phyloP scores from a whole-genome alignment of 108 stramenopile species.

The Skeletonema grethae region DNA sequence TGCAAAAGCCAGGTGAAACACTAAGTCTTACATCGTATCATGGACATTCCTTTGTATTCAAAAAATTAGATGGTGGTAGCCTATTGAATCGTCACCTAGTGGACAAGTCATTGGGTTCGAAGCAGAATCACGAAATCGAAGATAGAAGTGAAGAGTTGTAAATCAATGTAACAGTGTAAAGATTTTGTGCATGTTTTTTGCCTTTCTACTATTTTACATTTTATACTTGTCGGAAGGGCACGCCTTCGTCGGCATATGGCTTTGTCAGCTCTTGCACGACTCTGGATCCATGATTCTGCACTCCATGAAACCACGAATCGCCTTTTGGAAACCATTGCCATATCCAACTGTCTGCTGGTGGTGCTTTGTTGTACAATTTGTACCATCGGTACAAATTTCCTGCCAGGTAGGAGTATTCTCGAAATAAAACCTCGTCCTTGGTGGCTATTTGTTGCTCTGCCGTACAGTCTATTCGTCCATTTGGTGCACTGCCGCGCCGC shows the following conservation, averaged over 20 bases:
- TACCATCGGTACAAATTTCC: constrained; percentile 40
- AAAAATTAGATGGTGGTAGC: constrained; percentile 17
- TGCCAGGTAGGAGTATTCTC: constrained; percentile 41
- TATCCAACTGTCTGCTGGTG: constrained; percentile 38
- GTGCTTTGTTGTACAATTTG: constrained; percentile 31
- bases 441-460: constrained; percentile 13
- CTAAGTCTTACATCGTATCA: constrained; percentile 57
- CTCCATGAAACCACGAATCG: constrained; percentile 32
- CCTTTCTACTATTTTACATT: background rate
- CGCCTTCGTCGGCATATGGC: constrained; percentile 41
- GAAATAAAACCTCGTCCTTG: constrained; percentile 27
- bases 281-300: constrained; percentile 25
- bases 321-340: constrained; percentile 48
- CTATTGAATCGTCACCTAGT: constrained; percentile 30
- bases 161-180: constrained; percentile 1
- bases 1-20: constrained; percentile 21
- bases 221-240: constrained; percentile 20
- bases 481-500: constrained; percentile 39
- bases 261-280: constrained; percentile 26
- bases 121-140: constrained; percentile 36
- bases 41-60: constrained; percentile 59
- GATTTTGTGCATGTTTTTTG: background rate
- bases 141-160: constrained; percentile 43
- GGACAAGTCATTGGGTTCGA: constrained; percentile 24
- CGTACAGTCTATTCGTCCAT: constrained; percentile 7